A percentile compares a stretch with the other conserved stretches of the same genome.
These are phyloP conservation scores for Geotrichum histeridarum DNA, from an alignment of 1,139 yeast species.

Conservation along the genomic window DNA sequence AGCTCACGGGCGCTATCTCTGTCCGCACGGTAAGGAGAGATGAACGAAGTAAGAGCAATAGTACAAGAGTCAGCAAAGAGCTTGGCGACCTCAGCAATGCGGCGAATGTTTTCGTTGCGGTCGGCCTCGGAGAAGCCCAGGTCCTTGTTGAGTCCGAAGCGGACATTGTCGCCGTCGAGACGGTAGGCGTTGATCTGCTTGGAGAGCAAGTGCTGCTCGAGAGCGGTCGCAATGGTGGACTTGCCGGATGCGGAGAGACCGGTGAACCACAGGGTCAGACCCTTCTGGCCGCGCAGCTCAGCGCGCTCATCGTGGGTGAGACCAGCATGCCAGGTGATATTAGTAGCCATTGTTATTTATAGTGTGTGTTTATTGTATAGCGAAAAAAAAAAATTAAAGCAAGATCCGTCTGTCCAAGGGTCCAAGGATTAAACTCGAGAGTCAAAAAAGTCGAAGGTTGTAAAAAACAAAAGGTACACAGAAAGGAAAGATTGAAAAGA, in stretches of 20 bases:
- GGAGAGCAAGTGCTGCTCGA: constrained; percentile 73
- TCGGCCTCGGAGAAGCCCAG: constrained; percentile 87
- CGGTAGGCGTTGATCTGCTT: constrained; percentile 66
- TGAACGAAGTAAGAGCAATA: constrained; percentile 82
- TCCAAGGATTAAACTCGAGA: neutral
- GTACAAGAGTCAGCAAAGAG: constrained; percentile 86
- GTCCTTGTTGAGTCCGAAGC: constrained; percentile 92
- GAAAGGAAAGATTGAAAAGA: neutral
- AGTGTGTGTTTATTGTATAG: neutral
- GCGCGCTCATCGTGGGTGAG: constrained; percentile 77
- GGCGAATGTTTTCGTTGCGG: constrained; percentile 88
- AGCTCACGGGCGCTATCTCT: constrained; percentile 79
- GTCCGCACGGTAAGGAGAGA: constrained; percentile 82
- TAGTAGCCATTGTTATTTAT: constrained; percentile 64
- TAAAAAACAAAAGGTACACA: neutral
- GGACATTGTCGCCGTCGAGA: constrained; percentile 88
- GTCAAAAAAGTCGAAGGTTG: neutral
- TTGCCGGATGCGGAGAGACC: constrained; percentile 95
- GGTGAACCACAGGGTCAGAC: constrained; percentile 90
- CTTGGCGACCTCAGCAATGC: constrained; percentile 91
- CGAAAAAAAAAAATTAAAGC: neutral
- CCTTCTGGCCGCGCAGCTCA: constrained; percentile 67
- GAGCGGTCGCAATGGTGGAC: constrained; percentile 83
- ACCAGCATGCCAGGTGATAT: constrained; percentile 93
- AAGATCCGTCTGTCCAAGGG: too few relatives aligned